A percentile compares a stretch with the other conserved stretches of the same genome.
These are phyloP conservation scores for Parastagonospora avenae DNA, from an alignment of 2,329 filamentous ascomycete genomes.

Conservation along the genomic window DNA sequence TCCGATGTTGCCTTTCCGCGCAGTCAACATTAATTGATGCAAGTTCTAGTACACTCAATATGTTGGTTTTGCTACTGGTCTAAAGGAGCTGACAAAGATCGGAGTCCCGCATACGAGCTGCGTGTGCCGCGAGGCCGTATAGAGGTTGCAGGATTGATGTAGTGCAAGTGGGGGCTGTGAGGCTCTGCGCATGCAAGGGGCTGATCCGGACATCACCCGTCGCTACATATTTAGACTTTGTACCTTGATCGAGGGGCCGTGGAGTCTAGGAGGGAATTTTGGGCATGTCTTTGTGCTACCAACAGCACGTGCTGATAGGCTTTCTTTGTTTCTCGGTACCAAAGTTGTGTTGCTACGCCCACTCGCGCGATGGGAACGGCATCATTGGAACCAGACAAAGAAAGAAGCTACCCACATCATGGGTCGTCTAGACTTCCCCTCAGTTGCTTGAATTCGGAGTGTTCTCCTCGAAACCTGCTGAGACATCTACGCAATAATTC, in stretches of 20 bases:
- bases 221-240: not conserved
- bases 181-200: conserved; percentile 7
- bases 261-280: not conserved
- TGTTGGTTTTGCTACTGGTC: no score
- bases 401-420: conserved; percentile 4
- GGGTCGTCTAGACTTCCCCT: not conserved
- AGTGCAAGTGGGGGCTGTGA: not conserved
- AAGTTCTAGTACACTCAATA: no score
- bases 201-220: not conserved
- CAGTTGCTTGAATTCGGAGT: not conserved
- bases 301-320: not conserved
- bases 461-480: not conserved
- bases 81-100: no score
- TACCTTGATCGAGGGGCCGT: not conserved
- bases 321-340: not conserved
- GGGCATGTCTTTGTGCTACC: not conserved
- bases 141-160: not conserved
- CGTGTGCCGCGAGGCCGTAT: no score
- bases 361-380: not conserved
- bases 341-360: not conserved
- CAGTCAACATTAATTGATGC: no score
- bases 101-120: no score
- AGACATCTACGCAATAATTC: not conserved
- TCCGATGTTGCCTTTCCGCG: no score
- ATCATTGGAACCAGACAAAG: not conserved